These are phyloP conservation scores for Aureobasidium sp. DNA, from an alignment of 2,329 filamentous ascomycete genomes.

Conservation along the genomic window DNA sequence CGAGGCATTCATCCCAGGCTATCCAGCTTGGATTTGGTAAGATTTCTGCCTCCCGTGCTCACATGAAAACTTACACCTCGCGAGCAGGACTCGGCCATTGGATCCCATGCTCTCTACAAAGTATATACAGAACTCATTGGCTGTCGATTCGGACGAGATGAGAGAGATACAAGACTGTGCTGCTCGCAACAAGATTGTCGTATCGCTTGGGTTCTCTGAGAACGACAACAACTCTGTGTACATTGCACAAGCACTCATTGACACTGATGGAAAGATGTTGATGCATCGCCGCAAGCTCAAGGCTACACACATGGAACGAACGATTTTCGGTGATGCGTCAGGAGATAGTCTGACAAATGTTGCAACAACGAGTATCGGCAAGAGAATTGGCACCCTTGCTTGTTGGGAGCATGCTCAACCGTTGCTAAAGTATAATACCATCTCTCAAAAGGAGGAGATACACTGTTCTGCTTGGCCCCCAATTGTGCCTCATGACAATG, in stretches of 20 bases:
- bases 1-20: constrained; percentile 41
- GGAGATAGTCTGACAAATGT: constrained; percentile 31
- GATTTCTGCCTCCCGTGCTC: constrained; percentile 7
- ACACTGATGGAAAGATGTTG: constrained; percentile 27
- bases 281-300: constrained; percentile 37
- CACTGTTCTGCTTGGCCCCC: constrained; percentile 38
- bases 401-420: constrained; percentile 40
- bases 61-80: neutral
- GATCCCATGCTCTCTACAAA: constrained; percentile 33
- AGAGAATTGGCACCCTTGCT: constrained; percentile 29
- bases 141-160: constrained; percentile 37
- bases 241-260: constrained; percentile 35
- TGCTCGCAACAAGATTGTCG: constrained; percentile 27
- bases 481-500: constrained; percentile 25
- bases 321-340: constrained; percentile 36
- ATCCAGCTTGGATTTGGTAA: constrained; percentile 42
- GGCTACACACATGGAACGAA: constrained; percentile 39
- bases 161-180: constrained; percentile 33
- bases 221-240: constrained; percentile 34
- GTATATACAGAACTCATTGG: constrained; percentile 41
- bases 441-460: constrained; percentile 32
- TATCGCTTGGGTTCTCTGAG: constrained; percentile 36
- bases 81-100: constrained; percentile 33
- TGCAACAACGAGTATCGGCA: constrained; percentile 26
- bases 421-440: constrained; percentile 36